Base-by-base conservation (phyloP, 2,329 filamentous ascomycete genomes). In the Hymenoscyphus infarciens region DNA sequence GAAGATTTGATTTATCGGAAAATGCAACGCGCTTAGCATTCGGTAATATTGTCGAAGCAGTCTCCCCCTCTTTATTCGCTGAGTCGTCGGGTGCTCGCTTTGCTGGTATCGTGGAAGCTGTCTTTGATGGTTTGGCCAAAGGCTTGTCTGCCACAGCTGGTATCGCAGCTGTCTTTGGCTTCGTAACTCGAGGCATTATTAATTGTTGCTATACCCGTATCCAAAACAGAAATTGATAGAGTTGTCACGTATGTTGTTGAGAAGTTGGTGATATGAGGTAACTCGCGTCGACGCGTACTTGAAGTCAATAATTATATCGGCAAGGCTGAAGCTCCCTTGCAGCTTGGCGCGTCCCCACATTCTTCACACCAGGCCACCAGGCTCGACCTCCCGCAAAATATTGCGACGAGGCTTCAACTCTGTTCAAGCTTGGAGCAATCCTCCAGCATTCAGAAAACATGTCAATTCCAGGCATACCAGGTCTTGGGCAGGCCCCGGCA, bases 401-500 rank as follows among this genome's bases (percentile, higher is more conserved):
- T 33, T 16, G 33, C 7, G 13, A n/a, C 19, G 19, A 52, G 45
- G 45, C 29, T 55, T 33, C 53, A 33, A 31, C 11, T 38, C 35
- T 3, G 16, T 33, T 19, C 53, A 55, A 55, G 22, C 53, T 55
- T 52, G 19, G 45, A 22, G n/a, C 19, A 5, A 52, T 13, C 45
- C 10, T 22, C 45, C 45, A 52, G 22, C 25, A 25, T 22, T 0
- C 19, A 52, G 45, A 52, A 29, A 55, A 25, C 22, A 91, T 91
- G 88, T 90, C 88, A 70, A 88, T 91, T 74, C 58, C 58, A 35
- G 58, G 58, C 10, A 27, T 60, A 22, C 29, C 57, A 33, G 53
- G 88, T 71, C 78, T 91, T 75, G 88, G 88, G 70, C 85, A 90
- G 73, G 84, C 87, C 60, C 83, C 84, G 64, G 79, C 82, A 65